A percentile compares a stretch with the other conserved stretches of the same genome.
phyloP scores from a whole-genome alignment of 2,329 filamentous ascomycete species.

The Aureobasidium sp. region DNA sequence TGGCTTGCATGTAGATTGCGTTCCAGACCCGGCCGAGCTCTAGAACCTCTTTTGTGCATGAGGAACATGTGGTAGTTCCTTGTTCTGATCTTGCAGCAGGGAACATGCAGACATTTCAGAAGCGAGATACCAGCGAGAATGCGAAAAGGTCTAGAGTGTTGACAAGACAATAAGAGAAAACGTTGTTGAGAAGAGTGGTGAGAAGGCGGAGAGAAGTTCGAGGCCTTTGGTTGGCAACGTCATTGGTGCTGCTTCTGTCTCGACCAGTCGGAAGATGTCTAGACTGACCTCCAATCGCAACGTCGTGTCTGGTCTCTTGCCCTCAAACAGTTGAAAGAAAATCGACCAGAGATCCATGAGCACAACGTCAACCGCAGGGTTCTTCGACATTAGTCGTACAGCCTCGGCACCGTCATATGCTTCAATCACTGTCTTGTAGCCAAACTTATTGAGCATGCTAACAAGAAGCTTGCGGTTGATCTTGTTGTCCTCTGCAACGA shows the following conservation, averaged over 20 bases:
- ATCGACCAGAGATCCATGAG: constrained; percentile 61
- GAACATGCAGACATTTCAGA: too few species aligned
- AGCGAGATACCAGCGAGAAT: background rate
- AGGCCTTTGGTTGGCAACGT: background rate
- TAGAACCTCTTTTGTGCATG: too few species aligned
- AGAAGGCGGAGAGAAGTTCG: background rate
- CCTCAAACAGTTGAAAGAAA: too few species aligned
- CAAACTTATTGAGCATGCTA: constrained; percentile 58
- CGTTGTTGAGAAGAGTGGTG: background rate
- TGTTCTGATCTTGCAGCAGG: too few species aligned
- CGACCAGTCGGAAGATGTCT: background rate
- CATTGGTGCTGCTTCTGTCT: background rate
- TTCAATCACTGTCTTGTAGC: constrained; percentile 54
- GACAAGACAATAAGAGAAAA: background rate
- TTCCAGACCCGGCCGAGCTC: too few species aligned
- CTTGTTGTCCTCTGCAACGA: constrained; percentile 64
- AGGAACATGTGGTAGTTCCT: too few species aligned
- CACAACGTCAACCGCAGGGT: constrained; percentile 47
- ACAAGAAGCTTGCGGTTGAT: constrained; percentile 61
- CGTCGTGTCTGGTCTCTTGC: background rate
- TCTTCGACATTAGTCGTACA: constrained; percentile 47
- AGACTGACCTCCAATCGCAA: background rate
- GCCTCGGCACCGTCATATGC: constrained; percentile 62
- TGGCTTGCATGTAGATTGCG: too few species aligned
- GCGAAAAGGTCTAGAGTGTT: background rate